Conservation (phyloP, 108 stramenopile species). For the Skeletonema potamos region DNA sequence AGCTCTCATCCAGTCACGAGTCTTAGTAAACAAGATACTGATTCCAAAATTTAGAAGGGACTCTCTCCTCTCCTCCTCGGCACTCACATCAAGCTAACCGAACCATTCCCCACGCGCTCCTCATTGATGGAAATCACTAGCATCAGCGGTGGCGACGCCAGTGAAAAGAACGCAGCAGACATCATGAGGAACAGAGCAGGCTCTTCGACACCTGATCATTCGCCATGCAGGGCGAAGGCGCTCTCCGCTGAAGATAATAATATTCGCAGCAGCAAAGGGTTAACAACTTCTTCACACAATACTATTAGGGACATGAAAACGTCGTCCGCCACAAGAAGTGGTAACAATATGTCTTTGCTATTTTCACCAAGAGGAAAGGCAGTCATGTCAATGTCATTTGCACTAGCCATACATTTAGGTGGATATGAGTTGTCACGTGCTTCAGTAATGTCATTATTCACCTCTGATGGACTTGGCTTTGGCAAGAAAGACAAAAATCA, state of each 20-base stretch:
- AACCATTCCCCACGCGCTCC: too few species aligned
- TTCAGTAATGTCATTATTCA: slow-evolving; percentile 74
- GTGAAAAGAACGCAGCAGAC: neutral
- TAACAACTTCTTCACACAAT: neutral
- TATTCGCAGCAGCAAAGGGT: neutral
- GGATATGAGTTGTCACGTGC: slow-evolving; percentile 83
- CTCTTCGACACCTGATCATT: too few species aligned
- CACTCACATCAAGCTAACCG: neutral
- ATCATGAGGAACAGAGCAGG: neutral
- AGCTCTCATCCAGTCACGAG: too few species aligned
- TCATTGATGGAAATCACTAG: neutral
- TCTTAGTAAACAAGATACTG: too few species aligned
- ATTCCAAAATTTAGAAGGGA: too few species aligned
- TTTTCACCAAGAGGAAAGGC: slow-evolving; percentile 4
- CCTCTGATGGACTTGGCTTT: slow-evolving; percentile 73
- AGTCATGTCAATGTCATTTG: slow-evolving; percentile 49
- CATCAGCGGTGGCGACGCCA: neutral
- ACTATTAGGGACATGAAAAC: neutral
- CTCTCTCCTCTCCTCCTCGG: too few species aligned
- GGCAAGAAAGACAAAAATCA: neutral
- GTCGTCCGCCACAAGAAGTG: neutral
- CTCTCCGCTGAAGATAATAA: neutral
- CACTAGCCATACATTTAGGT: slow-evolving; percentile 77
- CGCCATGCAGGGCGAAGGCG: too few species aligned
- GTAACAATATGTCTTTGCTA: neutral